Conservation (phyloP, 495 filamentous ascomycete species). For the Penicillium maclennaniae region DNA sequence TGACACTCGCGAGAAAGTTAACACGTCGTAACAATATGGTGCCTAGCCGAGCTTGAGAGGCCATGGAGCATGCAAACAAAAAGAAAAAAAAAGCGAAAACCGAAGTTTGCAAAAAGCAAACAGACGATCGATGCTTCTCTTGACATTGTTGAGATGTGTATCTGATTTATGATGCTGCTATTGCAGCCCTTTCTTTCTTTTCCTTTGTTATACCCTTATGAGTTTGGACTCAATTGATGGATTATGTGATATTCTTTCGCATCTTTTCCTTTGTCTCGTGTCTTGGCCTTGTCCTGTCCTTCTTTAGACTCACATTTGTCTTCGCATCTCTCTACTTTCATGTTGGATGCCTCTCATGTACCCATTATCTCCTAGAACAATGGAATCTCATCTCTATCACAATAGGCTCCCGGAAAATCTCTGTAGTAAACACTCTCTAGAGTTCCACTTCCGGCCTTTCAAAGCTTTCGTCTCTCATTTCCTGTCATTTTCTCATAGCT, state of each 20-base stretch:
- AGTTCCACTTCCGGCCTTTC: too few species aligned
- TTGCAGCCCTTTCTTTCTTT: not conserved
- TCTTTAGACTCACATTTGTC: not conserved
- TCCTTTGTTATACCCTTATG: not conserved
- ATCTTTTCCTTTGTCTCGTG: not conserved
- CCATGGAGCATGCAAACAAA: not conserved
- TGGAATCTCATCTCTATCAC: not conserved
- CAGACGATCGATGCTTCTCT: not conserved
- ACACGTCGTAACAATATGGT: slow-evolving; percentile 24
- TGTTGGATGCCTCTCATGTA: not conserved
- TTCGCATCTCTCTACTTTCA: not conserved
- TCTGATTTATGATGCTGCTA: not conserved
- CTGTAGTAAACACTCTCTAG: too few species aligned
- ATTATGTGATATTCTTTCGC: not conserved
- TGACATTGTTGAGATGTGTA: not conserved
- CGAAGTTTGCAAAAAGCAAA: slow-evolving; percentile 5
- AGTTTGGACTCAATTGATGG: not conserved
- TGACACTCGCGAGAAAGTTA: slow-evolving; percentile 30
- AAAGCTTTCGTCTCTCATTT: too few species aligned
- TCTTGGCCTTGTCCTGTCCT: not conserved
- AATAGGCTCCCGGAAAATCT: not conserved
- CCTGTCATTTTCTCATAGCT: too few species aligned
- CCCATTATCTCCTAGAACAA: not conserved
- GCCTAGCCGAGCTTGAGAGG: slow-evolving; percentile 16
- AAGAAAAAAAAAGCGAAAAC: slow-evolving; percentile 1